Evolutionary conservation across 768 basidiomycete genomes (phyloP).

Genomic region (Neoboletus subvelutipes): DNA sequence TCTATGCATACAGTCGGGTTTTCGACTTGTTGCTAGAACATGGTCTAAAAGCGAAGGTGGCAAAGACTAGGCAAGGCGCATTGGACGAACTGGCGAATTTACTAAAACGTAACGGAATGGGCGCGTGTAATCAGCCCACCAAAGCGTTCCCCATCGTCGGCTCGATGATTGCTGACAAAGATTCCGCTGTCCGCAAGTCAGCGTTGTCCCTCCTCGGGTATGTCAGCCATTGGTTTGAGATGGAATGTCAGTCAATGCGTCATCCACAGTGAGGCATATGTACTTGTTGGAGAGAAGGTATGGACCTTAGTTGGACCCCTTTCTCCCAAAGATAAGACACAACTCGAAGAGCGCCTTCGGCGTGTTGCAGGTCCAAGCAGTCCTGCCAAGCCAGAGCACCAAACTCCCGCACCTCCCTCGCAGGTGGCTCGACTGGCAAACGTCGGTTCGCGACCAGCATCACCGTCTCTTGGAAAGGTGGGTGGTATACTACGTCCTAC

Average conservation of each 20-base stretch:
- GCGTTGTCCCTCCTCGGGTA: constrained; percentile 81
- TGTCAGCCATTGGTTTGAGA: constrained; percentile 21
- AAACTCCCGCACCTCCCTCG: constrained; percentile 41
- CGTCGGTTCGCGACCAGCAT: constrained; percentile 46
- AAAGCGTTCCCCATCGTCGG: constrained; percentile 81
- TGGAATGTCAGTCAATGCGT: constrained; percentile 7
- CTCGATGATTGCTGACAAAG: constrained; percentile 83
- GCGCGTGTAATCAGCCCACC: constrained; percentile 68
- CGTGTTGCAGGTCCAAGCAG: constrained; percentile 69
- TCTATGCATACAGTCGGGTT: constrained; percentile 91
- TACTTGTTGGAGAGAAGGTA: constrained; percentile 80
- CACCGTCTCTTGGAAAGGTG: constrained; percentile 42
- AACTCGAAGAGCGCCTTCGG: constrained; percentile 85
- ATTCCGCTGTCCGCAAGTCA: constrained; percentile 84
- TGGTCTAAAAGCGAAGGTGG: constrained; percentile 86
- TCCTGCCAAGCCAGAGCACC: constrained; percentile 41
- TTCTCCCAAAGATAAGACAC: constrained; percentile 85
- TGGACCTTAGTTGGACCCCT: constrained; percentile 77
- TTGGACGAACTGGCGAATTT: constrained; percentile 79
- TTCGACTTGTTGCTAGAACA: constrained; percentile 87
- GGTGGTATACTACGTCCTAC: constrained; percentile 48
- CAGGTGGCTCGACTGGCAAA: constrained; percentile 56
- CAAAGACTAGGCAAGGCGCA: constrained; percentile 86
- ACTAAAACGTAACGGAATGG: constrained; percentile 79
- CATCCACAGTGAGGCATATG: constrained; percentile 69